Conservation (phyloP, 768 basidiomycete genomes). For the button mushroom (Agaricus bisporus) region DNA sequence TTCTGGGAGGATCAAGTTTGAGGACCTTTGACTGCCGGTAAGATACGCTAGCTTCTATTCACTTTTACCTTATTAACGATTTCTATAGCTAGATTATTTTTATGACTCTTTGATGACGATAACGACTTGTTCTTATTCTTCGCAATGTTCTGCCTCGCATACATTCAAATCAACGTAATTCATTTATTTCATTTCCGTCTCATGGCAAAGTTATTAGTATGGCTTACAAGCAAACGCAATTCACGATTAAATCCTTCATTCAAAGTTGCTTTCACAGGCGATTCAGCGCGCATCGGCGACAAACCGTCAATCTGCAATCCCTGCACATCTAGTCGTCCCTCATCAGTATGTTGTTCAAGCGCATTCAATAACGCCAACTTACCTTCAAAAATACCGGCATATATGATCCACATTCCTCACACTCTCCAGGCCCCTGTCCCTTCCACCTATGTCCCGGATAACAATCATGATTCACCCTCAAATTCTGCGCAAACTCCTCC, state of each 20-base stretch:
- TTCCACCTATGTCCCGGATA: constrained; percentile 33
- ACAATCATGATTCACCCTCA: constrained; percentile 54
- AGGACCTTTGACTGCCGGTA: background rate
- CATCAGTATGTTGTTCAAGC: background rate
- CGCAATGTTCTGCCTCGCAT: background rate
- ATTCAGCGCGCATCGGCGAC: constrained; percentile 13
- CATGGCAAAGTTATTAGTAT: no score
- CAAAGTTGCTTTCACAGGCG: background rate
- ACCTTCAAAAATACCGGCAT: constrained; percentile 46
- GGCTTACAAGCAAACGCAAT: background rate
- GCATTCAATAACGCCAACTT: constrained; percentile 16
- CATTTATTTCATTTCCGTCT: no score
- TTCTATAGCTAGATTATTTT: no score
- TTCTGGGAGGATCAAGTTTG: constrained; percentile 5
- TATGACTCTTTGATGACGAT: background rate
- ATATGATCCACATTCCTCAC: constrained; percentile 37
- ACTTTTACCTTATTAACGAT: background rate
- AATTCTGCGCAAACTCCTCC: constrained; percentile 23
- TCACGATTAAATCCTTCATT: background rate
- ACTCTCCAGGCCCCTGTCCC: constrained; percentile 36
- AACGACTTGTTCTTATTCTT: background rate
- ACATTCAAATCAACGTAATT: background rate
- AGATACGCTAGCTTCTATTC: background rate
- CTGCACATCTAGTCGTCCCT: constrained; percentile 9
- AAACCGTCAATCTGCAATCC: constrained; percentile 12